Percentiles rank a stretch among this genome's conserved stretches.
Evolutionary conservation across 805 yeast genomes (phyloP).

Genomic region (Candida boidinii): DNA sequence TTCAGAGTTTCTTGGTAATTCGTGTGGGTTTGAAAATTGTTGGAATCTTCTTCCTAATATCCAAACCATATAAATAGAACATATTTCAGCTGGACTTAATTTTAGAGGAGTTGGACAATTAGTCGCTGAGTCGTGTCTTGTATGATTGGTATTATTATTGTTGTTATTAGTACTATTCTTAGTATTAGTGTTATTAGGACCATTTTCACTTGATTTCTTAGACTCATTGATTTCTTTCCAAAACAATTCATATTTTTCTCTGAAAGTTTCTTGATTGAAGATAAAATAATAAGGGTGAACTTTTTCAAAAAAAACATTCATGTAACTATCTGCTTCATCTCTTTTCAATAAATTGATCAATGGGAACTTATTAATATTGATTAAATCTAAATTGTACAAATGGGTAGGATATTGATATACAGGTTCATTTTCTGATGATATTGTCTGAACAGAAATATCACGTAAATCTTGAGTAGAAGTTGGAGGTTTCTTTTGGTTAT

Average conservation of each 20-base stretch:
- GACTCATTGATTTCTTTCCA: constrained; percentile 28
- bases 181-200: constrained; percentile 6
- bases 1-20: constrained; percentile 12
- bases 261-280: constrained; percentile 27
- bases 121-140: neutral
- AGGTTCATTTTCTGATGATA: constrained; percentile 26
- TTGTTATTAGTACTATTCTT: neutral
- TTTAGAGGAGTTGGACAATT: constrained; percentile 10
- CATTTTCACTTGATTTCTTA: constrained; percentile 1
- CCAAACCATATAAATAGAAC: constrained; percentile 41
- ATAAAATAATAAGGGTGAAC: constrained; percentile 37
- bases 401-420: constrained; percentile 26
- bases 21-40: constrained; percentile 17
- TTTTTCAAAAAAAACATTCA: constrained; percentile 29
- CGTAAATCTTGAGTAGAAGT: constrained; percentile 24
- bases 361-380: constrained; percentile 30
- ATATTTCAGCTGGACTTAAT: constrained; percentile 27
- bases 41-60: constrained; percentile 28
- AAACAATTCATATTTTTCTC: constrained; percentile 26
- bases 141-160: neutral
- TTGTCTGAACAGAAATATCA: constrained; percentile 24
- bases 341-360: constrained; percentile 23
- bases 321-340: constrained; percentile 28
- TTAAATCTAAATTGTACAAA: constrained; percentile 21
- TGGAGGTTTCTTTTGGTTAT: constrained; percentile 27